Evolutionary conservation across 345 rosid species (phyloP).

Genomic region (Ailanthus altissimus): DNA sequence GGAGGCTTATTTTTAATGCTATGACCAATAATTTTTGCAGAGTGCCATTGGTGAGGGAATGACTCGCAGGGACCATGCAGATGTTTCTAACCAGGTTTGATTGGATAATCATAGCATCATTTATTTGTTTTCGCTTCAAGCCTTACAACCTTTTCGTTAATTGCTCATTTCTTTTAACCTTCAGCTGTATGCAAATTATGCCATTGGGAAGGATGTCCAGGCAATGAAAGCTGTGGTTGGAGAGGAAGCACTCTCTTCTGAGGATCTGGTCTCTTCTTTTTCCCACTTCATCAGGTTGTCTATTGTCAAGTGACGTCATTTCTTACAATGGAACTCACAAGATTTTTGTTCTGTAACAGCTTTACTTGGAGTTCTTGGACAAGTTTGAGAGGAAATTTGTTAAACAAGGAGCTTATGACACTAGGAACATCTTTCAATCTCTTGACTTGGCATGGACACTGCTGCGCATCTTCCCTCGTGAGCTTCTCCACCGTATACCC

Average conservation of each 20-base stretch:
- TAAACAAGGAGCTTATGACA: slow-evolving; percentile 91
- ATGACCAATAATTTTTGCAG: slow-evolving; percentile 37
- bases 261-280: slow-evolving; percentile 69
- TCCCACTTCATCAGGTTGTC: slow-evolving; percentile 14
- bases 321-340: slow-evolving; percentile 17
- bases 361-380: slow-evolving; percentile 88
- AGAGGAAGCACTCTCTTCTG: slow-evolving; percentile 98
- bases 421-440: slow-evolving; percentile 89
- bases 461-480: slow-evolving; percentile 98
- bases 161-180: slow-evolving; percentile 7
- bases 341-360: slow-evolving; percentile 48
- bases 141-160: not conserved
- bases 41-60: slow-evolving; percentile 99
- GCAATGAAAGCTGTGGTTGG: slow-evolving; percentile 99
- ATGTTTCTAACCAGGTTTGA: slow-evolving; percentile 89
- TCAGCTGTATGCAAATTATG: slow-evolving; percentile 94
- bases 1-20: not conserved
- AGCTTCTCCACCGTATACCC: slow-evolving; percentile 97
- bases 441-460: slow-evolving; percentile 96
- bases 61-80: slow-evolving; percentile 92
- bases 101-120: not conserved
- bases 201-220: slow-evolving; percentile 96
- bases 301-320: not conserved
- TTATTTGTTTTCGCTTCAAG: not conserved
- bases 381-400: slow-evolving; percentile 96